Percentiles rank a stretch among this genome's conserved stretches.
phyloP scores from a whole-genome alignment of 148 eudicot species.

The Chenopodium quinoa region DNA sequence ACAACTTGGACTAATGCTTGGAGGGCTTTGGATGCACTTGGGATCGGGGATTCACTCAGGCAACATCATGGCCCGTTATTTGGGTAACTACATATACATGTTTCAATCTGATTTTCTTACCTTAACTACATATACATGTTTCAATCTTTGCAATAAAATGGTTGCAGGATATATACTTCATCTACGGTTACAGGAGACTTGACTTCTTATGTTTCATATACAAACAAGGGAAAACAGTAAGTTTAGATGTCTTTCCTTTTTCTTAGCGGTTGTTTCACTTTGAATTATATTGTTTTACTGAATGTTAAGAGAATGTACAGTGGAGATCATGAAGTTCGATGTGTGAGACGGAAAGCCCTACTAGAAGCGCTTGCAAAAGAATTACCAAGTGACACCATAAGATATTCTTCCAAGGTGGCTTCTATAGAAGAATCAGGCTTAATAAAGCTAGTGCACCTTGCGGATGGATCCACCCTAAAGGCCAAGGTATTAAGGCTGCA shows the following conservation, averaged over 20 bases:
- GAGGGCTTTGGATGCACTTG: constrained; percentile 54
- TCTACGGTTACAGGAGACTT: constrained; percentile 37
- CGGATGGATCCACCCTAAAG: constrained; percentile 47
- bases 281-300: neutral
- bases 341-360: constrained; percentile 42
- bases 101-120: neutral
- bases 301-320: constrained; percentile 16
- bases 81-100: constrained; percentile 25
- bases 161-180: constrained; percentile 27
- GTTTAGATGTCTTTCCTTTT: neutral
- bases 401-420: constrained; percentile 61
- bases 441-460: constrained; percentile 48
- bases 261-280: neutral
- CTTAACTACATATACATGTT: neutral
- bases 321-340: constrained; percentile 45
- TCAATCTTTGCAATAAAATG: neutral
- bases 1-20: constrained; percentile 56
- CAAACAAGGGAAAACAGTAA: constrained; percentile 29
- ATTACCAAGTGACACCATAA: constrained; percentile 49
- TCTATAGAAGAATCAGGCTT: constrained; percentile 43
- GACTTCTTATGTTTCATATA: constrained; percentile 35
- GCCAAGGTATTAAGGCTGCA: constrained; percentile 38
- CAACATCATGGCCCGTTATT: constrained; percentile 22
- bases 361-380: constrained; percentile 53
- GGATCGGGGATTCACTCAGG: constrained; percentile 41